These are phyloP conservation scores for Trichoderma asperellum DNA, from an alignment of 2,329 filamentous ascomycete species.

Conservation along the genomic window DNA sequence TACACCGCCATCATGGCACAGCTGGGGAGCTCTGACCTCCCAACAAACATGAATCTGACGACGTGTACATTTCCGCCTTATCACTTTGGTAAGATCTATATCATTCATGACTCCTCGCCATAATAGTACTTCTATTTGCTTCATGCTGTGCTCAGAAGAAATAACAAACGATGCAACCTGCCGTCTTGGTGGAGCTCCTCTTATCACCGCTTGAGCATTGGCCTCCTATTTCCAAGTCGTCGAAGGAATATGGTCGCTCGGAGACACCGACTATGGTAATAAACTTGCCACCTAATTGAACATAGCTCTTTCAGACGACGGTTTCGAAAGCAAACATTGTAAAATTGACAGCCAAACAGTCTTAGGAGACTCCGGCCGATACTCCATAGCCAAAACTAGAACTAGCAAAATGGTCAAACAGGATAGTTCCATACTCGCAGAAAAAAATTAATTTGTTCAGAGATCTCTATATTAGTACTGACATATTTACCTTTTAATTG, in stretches of 20 bases:
- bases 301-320: not conserved
- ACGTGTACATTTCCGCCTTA: not conserved
- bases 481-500: not conserved
- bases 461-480: not conserved
- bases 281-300: not conserved
- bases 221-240: not conserved
- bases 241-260: not conserved
- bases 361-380: not conserved
- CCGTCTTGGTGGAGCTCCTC: not conserved
- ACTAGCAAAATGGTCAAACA: not conserved
- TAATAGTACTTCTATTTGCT: not conserved
- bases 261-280: not conserved
- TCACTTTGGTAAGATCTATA: not conserved
- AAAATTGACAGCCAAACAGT: not conserved
- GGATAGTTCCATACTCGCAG: not conserved
- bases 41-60: not conserved
- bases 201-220: not conserved
- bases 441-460: not conserved
- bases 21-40: not conserved
- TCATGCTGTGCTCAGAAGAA: not conserved
- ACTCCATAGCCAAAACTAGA: not conserved
- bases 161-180: not conserved
- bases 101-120: not conserved
- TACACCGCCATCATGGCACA: not conserved
- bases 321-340: not conserved